A percentile compares a stretch with the other conserved stretches of the same genome.
phyloP scores from a whole-genome alignment of 345 rosid genomes.

The Eucalyptus erythrocorys region DNA sequence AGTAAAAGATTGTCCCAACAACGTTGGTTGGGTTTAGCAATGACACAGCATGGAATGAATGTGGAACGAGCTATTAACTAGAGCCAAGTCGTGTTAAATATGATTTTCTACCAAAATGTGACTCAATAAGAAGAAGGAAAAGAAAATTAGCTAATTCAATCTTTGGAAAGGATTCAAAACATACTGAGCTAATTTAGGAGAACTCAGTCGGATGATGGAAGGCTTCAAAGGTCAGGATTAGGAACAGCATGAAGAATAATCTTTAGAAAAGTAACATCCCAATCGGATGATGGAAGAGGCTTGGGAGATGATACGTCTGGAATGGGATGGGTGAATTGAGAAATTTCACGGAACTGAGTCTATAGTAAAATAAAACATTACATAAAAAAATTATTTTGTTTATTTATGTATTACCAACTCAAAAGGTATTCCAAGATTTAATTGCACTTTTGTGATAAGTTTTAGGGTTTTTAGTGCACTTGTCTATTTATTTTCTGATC shows the following conservation, averaged over 20 bases:
- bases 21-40: background rate
- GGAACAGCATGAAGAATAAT: background rate
- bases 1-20: background rate
- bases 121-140: background rate
- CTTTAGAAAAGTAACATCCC: background rate
- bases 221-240: too few relatives aligned
- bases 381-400: background rate
- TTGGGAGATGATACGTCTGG: background rate
- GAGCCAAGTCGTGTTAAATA: background rate
- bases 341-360: background rate
- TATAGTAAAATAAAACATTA: too few relatives aligned
- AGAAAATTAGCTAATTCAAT: background rate
- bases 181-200: background rate
- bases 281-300: background rate
- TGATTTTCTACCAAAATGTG: background rate
- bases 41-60: background rate
- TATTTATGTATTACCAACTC: background rate
- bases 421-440: too few relatives aligned
- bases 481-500: too few relatives aligned
- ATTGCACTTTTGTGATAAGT: too few relatives aligned
- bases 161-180: background rate
- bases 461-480: fast-evolving
- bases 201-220: background rate
- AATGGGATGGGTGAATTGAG: background rate
- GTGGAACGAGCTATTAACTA: background rate